These are phyloP conservation scores for Coemansia sp. DNA, from an alignment of 192 early-diverging fungal species.

Conservation along the genomic window DNA sequence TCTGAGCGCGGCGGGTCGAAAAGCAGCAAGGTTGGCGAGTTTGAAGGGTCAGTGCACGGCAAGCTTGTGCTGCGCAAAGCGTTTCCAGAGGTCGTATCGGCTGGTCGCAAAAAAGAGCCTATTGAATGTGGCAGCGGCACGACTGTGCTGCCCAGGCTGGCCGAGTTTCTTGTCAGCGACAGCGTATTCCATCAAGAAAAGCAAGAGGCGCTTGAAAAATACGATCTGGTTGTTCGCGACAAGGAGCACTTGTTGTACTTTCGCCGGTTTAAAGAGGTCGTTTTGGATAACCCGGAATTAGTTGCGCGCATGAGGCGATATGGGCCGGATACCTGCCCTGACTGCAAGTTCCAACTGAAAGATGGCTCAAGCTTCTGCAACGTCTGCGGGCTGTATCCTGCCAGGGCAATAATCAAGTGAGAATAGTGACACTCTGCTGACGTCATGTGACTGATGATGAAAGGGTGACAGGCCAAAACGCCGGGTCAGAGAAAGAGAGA, in stretches of 20 bases:
- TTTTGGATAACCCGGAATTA: slow-evolving; percentile 27
- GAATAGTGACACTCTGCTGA: neutral
- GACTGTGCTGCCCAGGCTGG: slow-evolving; percentile 54
- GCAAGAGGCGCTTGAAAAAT: slow-evolving; percentile 30
- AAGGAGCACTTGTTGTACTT: slow-evolving; percentile 65
- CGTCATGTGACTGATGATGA: neutral
- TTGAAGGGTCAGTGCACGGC: slow-evolving; percentile 47
- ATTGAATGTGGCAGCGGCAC: slow-evolving; percentile 65
- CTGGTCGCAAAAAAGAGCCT: slow-evolving; percentile 64
- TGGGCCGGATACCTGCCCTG: slow-evolving; percentile 57
- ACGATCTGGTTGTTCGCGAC: slow-evolving; percentile 59
- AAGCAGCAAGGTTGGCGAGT: slow-evolving; percentile 43
- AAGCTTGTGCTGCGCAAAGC: slow-evolving; percentile 62
- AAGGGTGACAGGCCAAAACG: neutral
- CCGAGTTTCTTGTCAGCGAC: slow-evolving; percentile 27
- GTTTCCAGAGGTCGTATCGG: slow-evolving; percentile 60
- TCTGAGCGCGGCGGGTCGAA: slow-evolving; percentile 27
- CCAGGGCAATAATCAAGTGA: slow-evolving; percentile 14
- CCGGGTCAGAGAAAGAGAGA: neutral
- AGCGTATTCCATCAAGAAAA: slow-evolving; percentile 20
- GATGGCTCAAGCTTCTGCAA: slow-evolving; percentile 59
- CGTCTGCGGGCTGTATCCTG: slow-evolving; percentile 65
- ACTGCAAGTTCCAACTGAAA: slow-evolving; percentile 60
- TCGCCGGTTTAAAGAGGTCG: slow-evolving; percentile 50
- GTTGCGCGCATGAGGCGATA: slow-evolving; percentile 26